Conservation (phyloP, 495 filamentous ascomycete genomes). For the Bryoglossum gracile region DNA sequence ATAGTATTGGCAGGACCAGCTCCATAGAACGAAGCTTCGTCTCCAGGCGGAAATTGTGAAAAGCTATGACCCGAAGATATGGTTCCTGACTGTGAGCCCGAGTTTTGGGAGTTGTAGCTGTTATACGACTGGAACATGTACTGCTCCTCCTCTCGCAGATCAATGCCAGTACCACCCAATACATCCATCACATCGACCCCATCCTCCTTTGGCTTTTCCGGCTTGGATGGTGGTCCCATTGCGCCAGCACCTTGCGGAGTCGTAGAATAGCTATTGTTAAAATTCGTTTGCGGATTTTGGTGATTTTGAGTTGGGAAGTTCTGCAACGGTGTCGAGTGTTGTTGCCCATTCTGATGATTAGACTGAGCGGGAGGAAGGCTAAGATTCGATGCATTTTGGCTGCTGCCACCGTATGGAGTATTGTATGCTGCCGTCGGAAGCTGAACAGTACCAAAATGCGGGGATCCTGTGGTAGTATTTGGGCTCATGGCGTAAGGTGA, state of each 20-base stretch:
- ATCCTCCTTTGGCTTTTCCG: slow-evolving; percentile 59
- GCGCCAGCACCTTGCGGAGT: slow-evolving; percentile 39
- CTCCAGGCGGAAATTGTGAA: slow-evolving; percentile 40
- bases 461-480: slow-evolving; percentile 26
- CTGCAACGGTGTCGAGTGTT: no score
- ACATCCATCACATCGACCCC: slow-evolving; percentile 67
- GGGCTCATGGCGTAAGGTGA: slow-evolving; percentile 48
- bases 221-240: slow-evolving; percentile 79
- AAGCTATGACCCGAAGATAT: slow-evolving; percentile 41
- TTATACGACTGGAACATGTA: slow-evolving; percentile 27
- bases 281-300: slow-evolving; percentile 25
- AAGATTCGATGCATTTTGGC: no score
- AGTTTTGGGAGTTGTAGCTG: slow-evolving; percentile 37
- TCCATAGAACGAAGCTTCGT: slow-evolving; percentile 46
- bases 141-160: slow-evolving; percentile 76
- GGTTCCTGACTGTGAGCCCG: slow-evolving; percentile 36
- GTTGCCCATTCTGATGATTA: slow-evolving; percentile 4
- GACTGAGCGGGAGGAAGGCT: background rate
- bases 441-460: slow-evolving; percentile 21
- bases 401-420: slow-evolving; percentile 28
- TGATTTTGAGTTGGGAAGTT: slow-evolving; percentile 21
- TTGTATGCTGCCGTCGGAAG: slow-evolving; percentile 23
- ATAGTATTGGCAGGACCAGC: slow-evolving; percentile 51
- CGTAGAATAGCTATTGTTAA: slow-evolving; percentile 23
- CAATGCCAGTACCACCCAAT: slow-evolving; percentile 69